Evolutionary conservation across 805 yeast species (phyloP), one percentile per base, ranked within the genome.

Genomic region (Kazachstania bromeliacearum): DNA sequence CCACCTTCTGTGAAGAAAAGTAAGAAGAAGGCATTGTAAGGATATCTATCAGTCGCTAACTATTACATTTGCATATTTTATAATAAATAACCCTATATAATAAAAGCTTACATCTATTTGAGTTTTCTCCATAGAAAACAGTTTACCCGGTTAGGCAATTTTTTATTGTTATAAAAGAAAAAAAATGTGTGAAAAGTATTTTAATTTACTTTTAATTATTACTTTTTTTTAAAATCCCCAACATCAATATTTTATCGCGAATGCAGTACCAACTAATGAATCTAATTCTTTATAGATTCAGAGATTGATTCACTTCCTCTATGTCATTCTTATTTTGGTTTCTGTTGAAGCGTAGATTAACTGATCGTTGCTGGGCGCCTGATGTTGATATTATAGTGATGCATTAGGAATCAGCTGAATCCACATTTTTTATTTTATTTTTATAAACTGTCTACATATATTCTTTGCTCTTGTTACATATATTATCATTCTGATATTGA

Each of bases 281-380:
- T 26, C 21, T 34, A 33, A 33, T 33, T 41, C 42, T 42, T 38
- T 39, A 39, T 38, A 24, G 32, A 27, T 30, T 31, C 33, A 33
- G 44, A 40, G 39, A 28, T 26, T 26, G 47, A 37, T 37, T 42
- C 46, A 38, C 31, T 34, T 31, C 20, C 37, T 33, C 42, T 28
- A 45, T 40, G 33, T 42, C 41, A 37, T 35, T 35, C 42, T 40
- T 36, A 22, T 36, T 39, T 39, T 31, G 36, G 40, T 37, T 33
- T 18, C 34, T 38, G 41, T 39, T 45, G 33, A 37, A 52, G 60
- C 55, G 60, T 53, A 55, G 60, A 57, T 31, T 22, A 43, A 49
- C 39, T 24, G 62, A 53, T 44, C 64, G 63, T 59, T 60, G 60
- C 64, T 60, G 65, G 65, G 65, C 65, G 61, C 65, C 65, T 47